Percentiles rank a stretch among this genome's conserved stretches.
Conservation (phyloP, 768 basidiomycete species). For the Tylopilus balloui region DNA sequence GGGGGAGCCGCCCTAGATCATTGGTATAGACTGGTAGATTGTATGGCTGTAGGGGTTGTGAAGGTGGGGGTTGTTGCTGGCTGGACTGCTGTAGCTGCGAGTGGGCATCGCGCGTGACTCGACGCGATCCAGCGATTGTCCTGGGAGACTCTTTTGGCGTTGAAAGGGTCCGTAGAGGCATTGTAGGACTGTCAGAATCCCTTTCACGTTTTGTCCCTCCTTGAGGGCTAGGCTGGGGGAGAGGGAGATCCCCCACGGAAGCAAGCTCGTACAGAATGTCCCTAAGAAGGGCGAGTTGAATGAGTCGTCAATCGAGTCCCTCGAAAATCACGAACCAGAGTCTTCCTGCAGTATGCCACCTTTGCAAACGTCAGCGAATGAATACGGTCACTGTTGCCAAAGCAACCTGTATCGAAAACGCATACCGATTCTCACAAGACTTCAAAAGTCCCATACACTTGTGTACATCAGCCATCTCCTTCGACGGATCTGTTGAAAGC, state of each 20-base stretch:
- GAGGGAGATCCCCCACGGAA: conserved; percentile 63
- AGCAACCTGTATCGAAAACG: background rate
- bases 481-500: conserved; percentile 35
- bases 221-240: conserved; percentile 52
- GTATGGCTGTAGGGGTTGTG: conserved; percentile 18
- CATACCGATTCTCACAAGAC: conserved; percentile 34
- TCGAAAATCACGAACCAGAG: conserved; percentile 38
- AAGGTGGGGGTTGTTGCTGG: conserved; percentile 6
- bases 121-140: conserved; percentile 33
- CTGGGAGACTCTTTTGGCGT: conserved; percentile 19
- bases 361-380: conserved; percentile 11
- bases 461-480: conserved; percentile 49
- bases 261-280: conserved; percentile 72
- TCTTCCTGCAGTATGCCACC: conserved; percentile 47
- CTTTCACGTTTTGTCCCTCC: conserved; percentile 60
- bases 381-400: background rate
- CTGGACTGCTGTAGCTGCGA: conserved; percentile 7
- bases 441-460: conserved; percentile 44
- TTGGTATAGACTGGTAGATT: conserved; percentile 53
- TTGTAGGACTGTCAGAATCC: conserved; percentile 47
- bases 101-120: conserved; percentile 28
- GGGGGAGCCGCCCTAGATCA: conserved; percentile 53
- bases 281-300: conserved; percentile 36
- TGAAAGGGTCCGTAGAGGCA: conserved; percentile 4
- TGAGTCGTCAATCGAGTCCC: background rate